Conservation (phyloP, 1,284 basidiomycete genomes). For the Apiotrichum gamsii region DNA sequence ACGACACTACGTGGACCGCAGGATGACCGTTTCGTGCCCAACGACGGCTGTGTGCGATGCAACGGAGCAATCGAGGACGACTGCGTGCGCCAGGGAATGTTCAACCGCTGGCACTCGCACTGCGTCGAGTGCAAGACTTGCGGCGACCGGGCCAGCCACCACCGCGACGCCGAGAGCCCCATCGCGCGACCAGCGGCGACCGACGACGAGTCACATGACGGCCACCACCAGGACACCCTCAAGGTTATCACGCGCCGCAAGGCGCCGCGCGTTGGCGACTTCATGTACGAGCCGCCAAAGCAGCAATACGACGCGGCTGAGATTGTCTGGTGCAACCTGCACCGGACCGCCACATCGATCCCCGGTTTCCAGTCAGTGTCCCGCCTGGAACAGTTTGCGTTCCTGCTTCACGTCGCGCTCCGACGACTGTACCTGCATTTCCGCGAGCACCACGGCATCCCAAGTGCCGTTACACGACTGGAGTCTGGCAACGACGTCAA, state of each 20-base stretch:
- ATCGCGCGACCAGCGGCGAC: background rate
- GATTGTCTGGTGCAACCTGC: slow-evolving; percentile 67
- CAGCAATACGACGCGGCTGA: slow-evolving; percentile 23
- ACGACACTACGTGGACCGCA: slow-evolving; percentile 59
- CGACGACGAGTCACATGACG: slow-evolving; percentile 21
- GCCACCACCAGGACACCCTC: background rate
- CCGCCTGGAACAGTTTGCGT: slow-evolving; percentile 94
- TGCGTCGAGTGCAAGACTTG: slow-evolving; percentile 81
- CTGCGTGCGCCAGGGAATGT: slow-evolving; percentile 85
- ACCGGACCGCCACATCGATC: slow-evolving; percentile 60
- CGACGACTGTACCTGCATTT: slow-evolving; percentile 83
- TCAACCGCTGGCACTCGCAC: slow-evolving; percentile 91
- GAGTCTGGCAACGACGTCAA: slow-evolving; percentile 70
- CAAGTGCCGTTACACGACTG: slow-evolving; percentile 40
- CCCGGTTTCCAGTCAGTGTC: slow-evolving; percentile 85
- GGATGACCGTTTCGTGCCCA: slow-evolving; percentile 41
- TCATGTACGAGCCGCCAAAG: slow-evolving; percentile 61
- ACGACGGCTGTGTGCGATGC: slow-evolving; percentile 88
- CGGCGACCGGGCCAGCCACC: slow-evolving; percentile 62
- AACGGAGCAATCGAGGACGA: slow-evolving; percentile 92
- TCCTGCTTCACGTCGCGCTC: slow-evolving; percentile 90
- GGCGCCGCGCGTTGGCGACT: slow-evolving; percentile 68
- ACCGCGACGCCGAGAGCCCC: slow-evolving; percentile 18
- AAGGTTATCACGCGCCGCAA: slow-evolving; percentile 38
- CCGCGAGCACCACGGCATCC: slow-evolving; percentile 84